Evolutionary conservation across 208 protist species (phyloP), one percentile per base, ranked within the genome.

Genomic region (Acanthamoeba rhysodes): DNA sequence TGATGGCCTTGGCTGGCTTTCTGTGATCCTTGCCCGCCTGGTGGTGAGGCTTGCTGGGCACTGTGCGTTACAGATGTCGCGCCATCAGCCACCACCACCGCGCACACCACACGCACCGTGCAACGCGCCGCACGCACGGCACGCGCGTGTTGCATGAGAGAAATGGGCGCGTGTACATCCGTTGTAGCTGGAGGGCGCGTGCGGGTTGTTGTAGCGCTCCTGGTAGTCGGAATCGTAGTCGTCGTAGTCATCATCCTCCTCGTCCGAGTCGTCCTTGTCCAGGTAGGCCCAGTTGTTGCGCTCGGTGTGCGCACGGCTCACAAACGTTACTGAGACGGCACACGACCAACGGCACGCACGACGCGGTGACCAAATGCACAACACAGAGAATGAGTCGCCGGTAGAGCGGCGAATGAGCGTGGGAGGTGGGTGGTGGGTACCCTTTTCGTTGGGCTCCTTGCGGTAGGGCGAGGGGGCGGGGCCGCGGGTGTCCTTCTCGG

Each of bases 161-260:
- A 59, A 9, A 41, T 74, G 24, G 66, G 66, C 66, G 24, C 66
- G 66, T 37, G 66, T 78, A 78, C 70, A 48, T 34, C 70, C 70
- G 29, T 88, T 88, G 80, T 62, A 88, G 48, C 41, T 37, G 14
- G 80, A 2, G 22, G 82, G 82, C 8, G 82, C 82, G 82, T 90
- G 82, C 8, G 82, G 55, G 37, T 90, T 90, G 82, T 90, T 59
- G 82, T 70, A 90, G 4, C 82, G 18, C 82, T 90, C 82, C 18
- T 90, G 48, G 22, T 68, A 90, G 53, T 90, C 82, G 5, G 82
- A 32, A n/a, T 90, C 82, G 57, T 70, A 90, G 53, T 90, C 82
- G 32, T 90, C 82, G 32, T 90, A 34, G 53, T 90, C 82, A 12
- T 90, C 82, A 32, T 90, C 82, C n/a, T 90, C 82, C 24, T 90